Conservation (phyloP, 1,284 basidiomycete species). For the Pholiota adiposa region DNA sequence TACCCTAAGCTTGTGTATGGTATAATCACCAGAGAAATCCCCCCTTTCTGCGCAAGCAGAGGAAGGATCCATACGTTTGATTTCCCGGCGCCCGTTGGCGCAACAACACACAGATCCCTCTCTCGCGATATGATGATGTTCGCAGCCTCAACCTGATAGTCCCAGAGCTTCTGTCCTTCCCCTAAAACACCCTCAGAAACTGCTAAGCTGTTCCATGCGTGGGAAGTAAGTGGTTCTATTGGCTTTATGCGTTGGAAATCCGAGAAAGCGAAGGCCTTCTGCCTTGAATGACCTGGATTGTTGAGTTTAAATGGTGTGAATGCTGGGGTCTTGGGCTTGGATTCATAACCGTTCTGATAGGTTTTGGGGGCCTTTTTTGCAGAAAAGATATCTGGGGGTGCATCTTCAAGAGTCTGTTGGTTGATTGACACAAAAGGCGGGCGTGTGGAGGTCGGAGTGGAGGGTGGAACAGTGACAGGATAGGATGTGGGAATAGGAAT, state of each 20-base stretch:
- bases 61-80: conserved; percentile 23
- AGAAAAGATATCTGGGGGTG: too few relatives aligned
- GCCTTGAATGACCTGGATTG: conserved; percentile 5
- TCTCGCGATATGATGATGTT: conserved; percentile 12
- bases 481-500: too few relatives aligned
- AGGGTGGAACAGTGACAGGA: too few relatives aligned
- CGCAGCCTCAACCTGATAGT: conserved; percentile 15
- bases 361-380: too few relatives aligned
- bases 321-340: conserved; percentile 11
- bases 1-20: conserved; percentile 27
- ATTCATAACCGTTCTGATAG: neutral
- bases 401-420: too few relatives aligned
- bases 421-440: too few relatives aligned
- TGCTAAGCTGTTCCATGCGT: conserved; percentile 2
- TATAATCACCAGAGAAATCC: conserved; percentile 24
- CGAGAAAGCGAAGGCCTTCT: conserved; percentile 8
- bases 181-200: neutral
- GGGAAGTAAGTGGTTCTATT: neutral
- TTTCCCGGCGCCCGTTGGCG: conserved; percentile 26
- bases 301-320: conserved; percentile 12
- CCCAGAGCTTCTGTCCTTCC: neutral
- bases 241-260: neutral
- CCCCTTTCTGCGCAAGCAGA: conserved; percentile 18
- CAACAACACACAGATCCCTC: conserved; percentile 17
- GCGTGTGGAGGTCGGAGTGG: too few relatives aligned